Percentiles rank a stretch among this genome's conserved stretches.
Conservation (phyloP, 495 filamentous ascomycete species). For the Tuber indicum region DNA sequence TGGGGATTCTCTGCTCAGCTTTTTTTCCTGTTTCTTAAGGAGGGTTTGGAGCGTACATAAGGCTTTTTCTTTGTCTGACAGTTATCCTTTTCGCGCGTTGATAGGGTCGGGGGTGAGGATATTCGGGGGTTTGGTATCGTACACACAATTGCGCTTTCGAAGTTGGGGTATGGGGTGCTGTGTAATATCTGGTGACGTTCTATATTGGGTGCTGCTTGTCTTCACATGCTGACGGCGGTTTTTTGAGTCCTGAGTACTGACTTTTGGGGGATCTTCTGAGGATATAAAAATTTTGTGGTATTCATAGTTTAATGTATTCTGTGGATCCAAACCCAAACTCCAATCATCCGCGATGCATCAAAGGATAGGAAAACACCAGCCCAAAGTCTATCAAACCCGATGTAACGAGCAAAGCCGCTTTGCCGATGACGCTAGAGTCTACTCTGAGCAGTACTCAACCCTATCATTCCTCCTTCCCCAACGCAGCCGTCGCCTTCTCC, state of each 20-base stretch:
- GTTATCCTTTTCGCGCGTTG: not conserved
- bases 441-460: constrained; percentile 4
- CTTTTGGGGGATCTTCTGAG: not conserved
- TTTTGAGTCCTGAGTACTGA: not conserved
- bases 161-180: not conserved
- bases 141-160: not conserved
- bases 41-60: not conserved
- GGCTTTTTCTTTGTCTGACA: not conserved
- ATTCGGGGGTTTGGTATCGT: not conserved
- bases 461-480: constrained; percentile 41
- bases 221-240: not conserved
- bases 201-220: not conserved
- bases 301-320: not conserved
- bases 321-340: not conserved
- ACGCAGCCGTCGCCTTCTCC: constrained; percentile 54
- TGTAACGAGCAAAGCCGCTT: not conserved
- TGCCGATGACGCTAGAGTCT: not conserved
- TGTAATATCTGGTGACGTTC: not conserved
- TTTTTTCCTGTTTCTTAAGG: not conserved
- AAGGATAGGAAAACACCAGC: not conserved
- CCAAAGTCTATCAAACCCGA: not conserved
- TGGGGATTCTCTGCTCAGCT: not conserved
- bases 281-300: not conserved
- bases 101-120: not conserved
- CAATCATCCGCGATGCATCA: not conserved